Evolutionary conservation across 495 filamentous ascomycete species (phyloP).

Genomic region (Penicillium arizonense): DNA sequence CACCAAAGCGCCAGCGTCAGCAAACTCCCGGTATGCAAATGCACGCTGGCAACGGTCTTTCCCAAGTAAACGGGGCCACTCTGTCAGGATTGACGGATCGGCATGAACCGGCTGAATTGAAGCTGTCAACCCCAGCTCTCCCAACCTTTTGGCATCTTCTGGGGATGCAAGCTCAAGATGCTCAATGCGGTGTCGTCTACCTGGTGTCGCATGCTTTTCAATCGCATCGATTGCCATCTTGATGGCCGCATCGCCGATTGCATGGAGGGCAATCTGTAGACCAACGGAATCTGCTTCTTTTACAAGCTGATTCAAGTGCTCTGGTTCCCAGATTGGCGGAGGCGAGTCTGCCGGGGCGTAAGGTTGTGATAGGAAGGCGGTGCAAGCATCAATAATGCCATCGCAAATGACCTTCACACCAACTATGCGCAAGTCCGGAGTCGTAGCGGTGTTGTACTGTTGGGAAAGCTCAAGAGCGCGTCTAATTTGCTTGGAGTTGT

Average conservation of each 20-base stretch:
- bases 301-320: conserved; percentile 46
- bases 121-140: conserved; percentile 55
- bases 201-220: conserved; percentile 11
- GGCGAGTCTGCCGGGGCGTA: conserved; percentile 44
- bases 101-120: conserved; percentile 61
- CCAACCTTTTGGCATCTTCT: conserved; percentile 52
- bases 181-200: conserved; percentile 56
- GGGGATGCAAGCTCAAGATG: conserved; percentile 56
- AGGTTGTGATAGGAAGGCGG: conserved; percentile 54
- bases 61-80: conserved; percentile 56
- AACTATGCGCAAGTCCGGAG: conserved; percentile 51
- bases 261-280: conserved; percentile 56
- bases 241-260: conserved; percentile 54
- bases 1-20: conserved; percentile 49
- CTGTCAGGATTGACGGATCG: conserved; percentile 57
- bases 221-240: conserved; percentile 44
- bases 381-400: conserved; percentile 61
- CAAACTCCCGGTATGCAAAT: conserved; percentile 60
- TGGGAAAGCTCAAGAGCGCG: conserved; percentile 48
- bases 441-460: conserved; percentile 42
- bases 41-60: conserved; percentile 49
- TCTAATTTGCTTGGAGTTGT: conserved; percentile 51
- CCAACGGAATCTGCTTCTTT: conserved; percentile 43
- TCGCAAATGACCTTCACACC: conserved; percentile 64
- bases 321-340: conserved; percentile 53